Base-by-base conservation (phyloP, 306 rosid genomes). In the Coriaria nepalensis region DNA sequence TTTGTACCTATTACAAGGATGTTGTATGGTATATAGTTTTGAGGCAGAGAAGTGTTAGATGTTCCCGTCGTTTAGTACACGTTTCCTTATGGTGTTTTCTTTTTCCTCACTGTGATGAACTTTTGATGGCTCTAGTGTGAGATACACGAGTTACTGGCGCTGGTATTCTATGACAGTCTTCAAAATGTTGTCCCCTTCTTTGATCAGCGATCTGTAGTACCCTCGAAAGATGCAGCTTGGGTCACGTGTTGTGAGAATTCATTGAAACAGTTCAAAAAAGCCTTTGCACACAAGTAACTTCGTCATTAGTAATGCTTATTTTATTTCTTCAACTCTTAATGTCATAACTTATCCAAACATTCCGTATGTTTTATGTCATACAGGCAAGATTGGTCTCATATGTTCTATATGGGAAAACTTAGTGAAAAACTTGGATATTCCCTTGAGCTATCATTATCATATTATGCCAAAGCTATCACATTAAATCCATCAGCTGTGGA, bases 321-420 rank as follows among this genome's bases (percentile, higher is more conserved):
- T 42, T 29, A 32, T 43, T 42, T 57, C 50, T 37, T 52, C 51
- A 37, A n/a, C n/a, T n/a, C n/a, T n/a, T n/a, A n/a, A 50, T 53
- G 13, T 52, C 56, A 10, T 44, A 5, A 11, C 14, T n/a, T 32
- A 10, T 20, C 37, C 43, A 13, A 38, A n/a, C n/a, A n/a, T 51
- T 52, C 52, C 6, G 15, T 8, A 7, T 51, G 20, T 48, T 65
- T 46, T 65, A 36, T 70, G 46, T 61, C 60, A 34, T 37, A 29
- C 87, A 88, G 97, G 83, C 78, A 78, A 62, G 95, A 88, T 52
- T 88, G 97, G 97, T 81, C 93, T 51, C 93, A 88, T 62, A 84
- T 87, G 37, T 88, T 84, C 80, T 88, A 88, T 81, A 64, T 88
- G 69, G 95, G 97, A 53, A 88, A 88, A 69, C 95, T 88, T 55